These are phyloP conservation scores for Geranium incanum DNA, from an alignment of 441 rosid genomes.

Conservation along the genomic window DNA sequence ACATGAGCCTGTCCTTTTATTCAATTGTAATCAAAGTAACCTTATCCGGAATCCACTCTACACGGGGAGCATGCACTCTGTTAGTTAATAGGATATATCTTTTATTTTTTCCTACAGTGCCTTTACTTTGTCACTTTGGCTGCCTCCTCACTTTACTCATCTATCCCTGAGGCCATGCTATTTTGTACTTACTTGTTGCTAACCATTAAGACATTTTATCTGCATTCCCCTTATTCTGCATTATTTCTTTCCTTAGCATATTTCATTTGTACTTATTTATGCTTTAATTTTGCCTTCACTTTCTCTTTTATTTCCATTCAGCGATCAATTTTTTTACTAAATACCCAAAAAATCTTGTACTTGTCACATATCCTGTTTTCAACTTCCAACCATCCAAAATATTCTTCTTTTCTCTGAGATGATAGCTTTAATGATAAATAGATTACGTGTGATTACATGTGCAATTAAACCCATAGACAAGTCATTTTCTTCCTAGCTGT, in stretches of 20 bases:
- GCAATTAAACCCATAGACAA: neutral
- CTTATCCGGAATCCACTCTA: neutral
- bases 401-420: neutral
- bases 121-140: neutral
- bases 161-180: neutral
- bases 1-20: neutral
- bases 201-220: neutral
- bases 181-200: neutral
- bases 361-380: neutral
- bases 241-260: neutral
- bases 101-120: neutral
- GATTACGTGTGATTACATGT: neutral
- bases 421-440: neutral
- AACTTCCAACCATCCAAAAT: neutral
- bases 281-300: neutral
- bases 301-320: neutral
- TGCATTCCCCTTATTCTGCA: neutral
- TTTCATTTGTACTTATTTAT: neutral
- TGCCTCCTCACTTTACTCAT: neutral
- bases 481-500: neutral
- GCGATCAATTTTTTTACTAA: neutral
- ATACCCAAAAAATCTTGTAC: neutral
- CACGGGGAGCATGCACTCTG: neutral
- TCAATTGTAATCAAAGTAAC: neutral
- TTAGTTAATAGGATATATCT: neutral